Evolutionary conservation across 2,329 filamentous ascomycete species (phyloP).

Genomic region (Cladophialophora chaetospira): DNA sequence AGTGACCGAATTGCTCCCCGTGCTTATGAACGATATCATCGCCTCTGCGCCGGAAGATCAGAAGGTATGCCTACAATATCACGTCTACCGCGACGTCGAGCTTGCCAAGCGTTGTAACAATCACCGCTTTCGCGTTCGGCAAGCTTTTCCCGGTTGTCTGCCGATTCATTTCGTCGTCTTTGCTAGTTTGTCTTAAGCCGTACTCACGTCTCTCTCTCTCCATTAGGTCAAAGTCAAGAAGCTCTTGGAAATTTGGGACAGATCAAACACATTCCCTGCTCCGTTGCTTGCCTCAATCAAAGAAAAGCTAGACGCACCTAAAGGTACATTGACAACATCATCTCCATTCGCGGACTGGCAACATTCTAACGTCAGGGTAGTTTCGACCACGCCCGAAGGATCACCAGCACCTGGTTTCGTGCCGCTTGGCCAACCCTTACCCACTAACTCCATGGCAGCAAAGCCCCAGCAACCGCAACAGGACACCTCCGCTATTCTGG

Average conservation of each 20-base stretch:
- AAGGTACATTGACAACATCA: slow-evolving; percentile 63
- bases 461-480: slow-evolving; percentile 42
- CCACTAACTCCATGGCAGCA: slow-evolving; percentile 29
- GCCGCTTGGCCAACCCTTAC: slow-evolving; percentile 40
- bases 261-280: slow-evolving; percentile 83
- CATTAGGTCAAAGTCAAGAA: slow-evolving; percentile 93
- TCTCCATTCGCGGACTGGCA: not conserved
- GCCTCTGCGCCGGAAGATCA: slow-evolving; percentile 86
- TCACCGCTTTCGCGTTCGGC: not conserved
- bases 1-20: slow-evolving; percentile 92
- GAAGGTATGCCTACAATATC: slow-evolving; percentile 78
- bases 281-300: slow-evolving; percentile 81
- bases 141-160: not conserved
- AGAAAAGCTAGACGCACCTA: slow-evolving; percentile 68
- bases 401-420: slow-evolving; percentile 51
- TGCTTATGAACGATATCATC: slow-evolving; percentile 93
- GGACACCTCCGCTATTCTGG: slow-evolving; percentile 69
- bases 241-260: slow-evolving; percentile 96
- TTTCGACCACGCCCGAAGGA: slow-evolving; percentile 64
- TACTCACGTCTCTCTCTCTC: slow-evolving; percentile 52
- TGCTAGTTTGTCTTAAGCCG: slow-evolving; percentile 2
- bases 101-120: not conserved
- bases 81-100: slow-evolving; percentile 17
- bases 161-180: slow-evolving; percentile 4
- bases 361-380: slow-evolving; percentile 17